phyloP scores from a whole-genome alignment of 2,329 filamentous ascomycete species.

The Cladosporium sphaerospermum region DNA sequence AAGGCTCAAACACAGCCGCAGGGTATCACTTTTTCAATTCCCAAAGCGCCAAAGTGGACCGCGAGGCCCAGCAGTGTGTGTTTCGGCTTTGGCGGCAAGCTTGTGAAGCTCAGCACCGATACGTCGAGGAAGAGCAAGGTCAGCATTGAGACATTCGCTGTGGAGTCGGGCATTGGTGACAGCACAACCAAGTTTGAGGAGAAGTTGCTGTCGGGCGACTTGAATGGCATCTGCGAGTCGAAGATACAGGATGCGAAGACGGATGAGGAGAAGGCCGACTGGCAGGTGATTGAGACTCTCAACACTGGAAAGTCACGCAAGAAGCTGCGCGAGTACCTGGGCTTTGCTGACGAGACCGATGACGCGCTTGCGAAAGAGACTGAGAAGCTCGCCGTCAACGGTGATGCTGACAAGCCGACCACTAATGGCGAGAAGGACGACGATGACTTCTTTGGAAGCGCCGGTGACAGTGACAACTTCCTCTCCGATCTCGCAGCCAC shows the following conservation, averaged over 20 bases:
- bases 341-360: constrained; percentile 61
- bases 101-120: constrained; percentile 70
- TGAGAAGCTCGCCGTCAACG: constrained; percentile 38
- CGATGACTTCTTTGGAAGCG: constrained; percentile 66
- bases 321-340: constrained; percentile 80
- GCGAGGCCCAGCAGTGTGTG: constrained; percentile 78
- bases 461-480: constrained; percentile 73
- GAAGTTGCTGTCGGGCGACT: constrained; percentile 69
- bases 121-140: constrained; percentile 64
- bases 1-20: constrained; percentile 89
- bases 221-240: constrained; percentile 71
- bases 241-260: constrained; percentile 69
- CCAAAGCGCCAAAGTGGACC: constrained; percentile 83
- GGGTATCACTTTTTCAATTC: constrained; percentile 78
- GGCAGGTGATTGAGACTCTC: constrained; percentile 87
- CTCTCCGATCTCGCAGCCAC: constrained; percentile 76
- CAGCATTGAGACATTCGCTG: constrained; percentile 77
- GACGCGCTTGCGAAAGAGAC: constrained; percentile 38
- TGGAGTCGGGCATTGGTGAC: constrained; percentile 77
- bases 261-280: constrained; percentile 92
- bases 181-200: constrained; percentile 83
- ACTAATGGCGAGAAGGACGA: constrained; percentile 28
- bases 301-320: constrained; percentile 79
- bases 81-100: constrained; percentile 92
- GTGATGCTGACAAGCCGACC: constrained; percentile 47